phyloP scores from a whole-genome alignment of 2,329 filamentous ascomycete species.

The Arthrocladium fulminans region DNA sequence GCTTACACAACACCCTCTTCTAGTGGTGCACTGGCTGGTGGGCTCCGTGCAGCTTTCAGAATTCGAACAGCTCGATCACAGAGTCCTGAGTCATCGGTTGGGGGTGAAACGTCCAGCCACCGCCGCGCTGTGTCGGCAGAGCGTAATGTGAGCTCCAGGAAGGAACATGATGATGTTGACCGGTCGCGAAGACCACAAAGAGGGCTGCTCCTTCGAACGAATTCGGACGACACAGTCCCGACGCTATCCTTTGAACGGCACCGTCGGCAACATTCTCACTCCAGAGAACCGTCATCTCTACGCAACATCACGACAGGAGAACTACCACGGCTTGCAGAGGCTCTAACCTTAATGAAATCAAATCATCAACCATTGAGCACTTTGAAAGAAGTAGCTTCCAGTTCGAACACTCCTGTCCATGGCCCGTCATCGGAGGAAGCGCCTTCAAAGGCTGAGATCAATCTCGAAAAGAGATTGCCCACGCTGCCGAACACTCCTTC shows the following conservation, averaged over 20 bases:
- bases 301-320: slow-evolving; percentile 25
- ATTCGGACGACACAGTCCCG: slow-evolving; percentile 1
- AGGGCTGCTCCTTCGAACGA: slow-evolving; percentile 3
- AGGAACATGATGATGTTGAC: neutral
- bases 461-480: slow-evolving; percentile 33
- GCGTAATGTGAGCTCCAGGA: neutral
- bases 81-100: neutral
- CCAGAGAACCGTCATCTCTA: slow-evolving; percentile 22
- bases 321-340: neutral
- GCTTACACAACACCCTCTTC: neutral
- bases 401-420: slow-evolving; percentile 22
- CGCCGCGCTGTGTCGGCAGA: slow-evolving; percentile 2
- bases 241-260: slow-evolving; percentile 31
- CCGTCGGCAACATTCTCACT: slow-evolving; percentile 28
- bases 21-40: neutral
- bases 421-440: slow-evolving; percentile 14
- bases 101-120: neutral
- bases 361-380: slow-evolving; percentile 21
- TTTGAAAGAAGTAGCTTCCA: slow-evolving; percentile 19
- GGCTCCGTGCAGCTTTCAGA: slow-evolving; percentile 6
- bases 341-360: neutral
- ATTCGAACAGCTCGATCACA: slow-evolving; percentile 8
- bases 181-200: neutral
- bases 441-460: slow-evolving; percentile 24
- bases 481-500: slow-evolving; percentile 40